These are phyloP conservation scores for Eucalyptus victrix DNA, from an alignment of 345 rosid species.

Conservation along the genomic window DNA sequence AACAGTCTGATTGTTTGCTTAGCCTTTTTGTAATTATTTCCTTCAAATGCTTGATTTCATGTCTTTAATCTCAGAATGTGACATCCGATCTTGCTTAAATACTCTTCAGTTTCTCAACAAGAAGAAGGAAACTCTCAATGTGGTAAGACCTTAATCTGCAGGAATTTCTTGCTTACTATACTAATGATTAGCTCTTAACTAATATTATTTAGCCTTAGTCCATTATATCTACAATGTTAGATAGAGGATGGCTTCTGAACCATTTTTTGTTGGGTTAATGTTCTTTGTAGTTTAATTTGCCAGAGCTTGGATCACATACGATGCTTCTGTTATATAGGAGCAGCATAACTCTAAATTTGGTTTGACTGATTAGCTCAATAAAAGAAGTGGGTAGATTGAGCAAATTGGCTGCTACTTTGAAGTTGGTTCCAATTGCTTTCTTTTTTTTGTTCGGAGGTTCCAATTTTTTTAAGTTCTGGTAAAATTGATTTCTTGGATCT, in stretches of 20 bases:
- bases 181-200: background rate
- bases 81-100: slow-evolving; percentile 87
- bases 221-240: background rate
- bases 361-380: background rate
- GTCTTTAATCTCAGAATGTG: slow-evolving; percentile 58
- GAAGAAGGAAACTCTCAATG: slow-evolving; percentile 70
- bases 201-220: background rate
- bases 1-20: background rate
- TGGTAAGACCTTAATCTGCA: slow-evolving; percentile 29
- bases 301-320: background rate
- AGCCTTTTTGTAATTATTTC: background rate
- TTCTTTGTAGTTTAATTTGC: background rate
- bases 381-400: background rate
- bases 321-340: background rate
- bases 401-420: background rate
- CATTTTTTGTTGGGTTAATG: background rate
- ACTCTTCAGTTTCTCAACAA: slow-evolving; percentile 95
- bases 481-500: background rate
- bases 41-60: background rate
- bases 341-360: background rate
- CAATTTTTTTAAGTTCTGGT: background rate
- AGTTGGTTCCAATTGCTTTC: background rate
- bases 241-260: background rate
- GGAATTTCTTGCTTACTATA: background rate
- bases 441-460: background rate